phyloP scores from a whole-genome alignment of 768 basidiomycete species.

The Lactifluus rugatus region DNA sequence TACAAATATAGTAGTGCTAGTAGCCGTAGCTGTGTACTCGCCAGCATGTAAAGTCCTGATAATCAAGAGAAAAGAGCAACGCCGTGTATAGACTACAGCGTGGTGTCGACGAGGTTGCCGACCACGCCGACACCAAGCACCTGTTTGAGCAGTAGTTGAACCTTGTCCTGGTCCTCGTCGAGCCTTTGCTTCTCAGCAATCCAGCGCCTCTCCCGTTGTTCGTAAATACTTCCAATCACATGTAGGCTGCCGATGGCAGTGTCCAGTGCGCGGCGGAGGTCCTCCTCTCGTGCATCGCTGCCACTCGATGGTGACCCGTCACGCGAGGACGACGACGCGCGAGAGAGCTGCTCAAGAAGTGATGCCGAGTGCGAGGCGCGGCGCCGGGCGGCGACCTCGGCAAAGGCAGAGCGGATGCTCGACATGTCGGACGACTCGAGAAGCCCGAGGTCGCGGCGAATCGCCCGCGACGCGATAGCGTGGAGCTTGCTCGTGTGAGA shows the following conservation, averaged over 20 bases:
- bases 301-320: conserved; percentile 47
- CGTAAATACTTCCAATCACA: conserved; percentile 54
- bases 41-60: neutral
- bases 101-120: conserved; percentile 11
- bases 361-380: conserved; percentile 41
- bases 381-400: conserved; percentile 48
- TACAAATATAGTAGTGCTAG: neutral
- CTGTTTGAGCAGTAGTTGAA: conserved; percentile 57
- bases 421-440: conserved; percentile 39
- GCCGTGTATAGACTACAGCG: neutral
- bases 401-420: conserved; percentile 48
- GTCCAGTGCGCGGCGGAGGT: conserved; percentile 58
- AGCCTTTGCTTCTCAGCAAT: conserved; percentile 58
- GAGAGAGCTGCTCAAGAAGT: conserved; percentile 35
- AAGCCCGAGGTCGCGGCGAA: conserved; percentile 47
- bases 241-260: conserved; percentile 58
- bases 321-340: conserved; percentile 33
- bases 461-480: conserved; percentile 53
- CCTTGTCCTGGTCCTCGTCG: conserved; percentile 54
- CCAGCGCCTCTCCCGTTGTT: conserved; percentile 60
- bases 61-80: neutral
- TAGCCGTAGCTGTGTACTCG: neutral
- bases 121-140: conserved; percentile 34
- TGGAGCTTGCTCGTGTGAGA: conserved; percentile 62
- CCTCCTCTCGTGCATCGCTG: conserved; percentile 44